Evolutionary conservation across 441 rosid species (phyloP).

Genomic region (Sinapis alba): DNA sequence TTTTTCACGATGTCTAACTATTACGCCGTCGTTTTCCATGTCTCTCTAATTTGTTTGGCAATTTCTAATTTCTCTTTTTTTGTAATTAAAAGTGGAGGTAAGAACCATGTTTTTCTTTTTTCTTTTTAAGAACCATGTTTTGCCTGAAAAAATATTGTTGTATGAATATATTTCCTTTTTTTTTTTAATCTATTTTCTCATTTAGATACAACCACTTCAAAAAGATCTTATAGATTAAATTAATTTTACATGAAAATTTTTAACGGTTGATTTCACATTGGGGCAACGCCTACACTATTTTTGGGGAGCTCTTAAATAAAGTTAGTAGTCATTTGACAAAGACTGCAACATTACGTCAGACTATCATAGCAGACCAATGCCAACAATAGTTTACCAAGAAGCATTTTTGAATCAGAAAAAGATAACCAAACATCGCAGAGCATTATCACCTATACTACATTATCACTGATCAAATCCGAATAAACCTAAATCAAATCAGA

Average conservation of each 20-base stretch:
- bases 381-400: neutral
- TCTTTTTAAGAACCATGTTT: neutral
- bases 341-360: neutral
- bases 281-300: neutral
- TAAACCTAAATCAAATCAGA: slow-evolving; percentile 16
- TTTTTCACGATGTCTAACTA: neutral
- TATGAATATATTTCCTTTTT: neutral
- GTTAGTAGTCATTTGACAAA: slow-evolving; percentile 2
- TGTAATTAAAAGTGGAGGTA: neutral
- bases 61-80: neutral
- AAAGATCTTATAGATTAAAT: no score
- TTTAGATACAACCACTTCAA: neutral
- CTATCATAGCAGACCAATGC: slow-evolving; percentile 19
- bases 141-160: neutral
- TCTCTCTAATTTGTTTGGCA: neutral
- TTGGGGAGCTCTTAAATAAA: neutral
- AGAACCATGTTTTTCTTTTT: neutral
- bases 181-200: no score
- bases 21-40: neutral
- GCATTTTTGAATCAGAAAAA: slow-evolving; percentile 9
- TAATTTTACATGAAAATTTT: no score
- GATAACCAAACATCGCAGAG: neutral
- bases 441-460: slow-evolving; percentile 12
- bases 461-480: slow-evolving; percentile 15
- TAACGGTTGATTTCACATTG: no score